Evolutionary conservation across 2,329 filamentous ascomycete species (phyloP), one percentile per base, ranked within the genome.

Genomic region (Parastagonospora nodorum): DNA sequence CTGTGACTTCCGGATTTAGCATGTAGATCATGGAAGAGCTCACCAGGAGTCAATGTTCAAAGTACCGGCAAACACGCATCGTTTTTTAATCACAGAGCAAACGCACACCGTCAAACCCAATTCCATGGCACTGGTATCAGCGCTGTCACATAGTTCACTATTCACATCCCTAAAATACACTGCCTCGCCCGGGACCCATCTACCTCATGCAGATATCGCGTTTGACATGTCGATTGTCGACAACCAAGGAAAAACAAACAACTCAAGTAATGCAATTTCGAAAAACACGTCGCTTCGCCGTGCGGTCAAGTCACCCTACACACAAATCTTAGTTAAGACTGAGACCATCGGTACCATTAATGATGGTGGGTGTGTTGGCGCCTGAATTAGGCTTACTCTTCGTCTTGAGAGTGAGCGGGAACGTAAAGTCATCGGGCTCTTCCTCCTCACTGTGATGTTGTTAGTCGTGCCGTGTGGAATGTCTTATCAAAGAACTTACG

Each of bases 391-490:
- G 61, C 32, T 63, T 57, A 61, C 68, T 73, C 75, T 79, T 80
- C 37, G 72, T 71, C 74, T 78, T 79, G 51, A 90, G 79, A 4
- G 86, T 89, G 43, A 90, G 80, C 33, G 87, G 87, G 77, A 88
- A 89, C 31, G 84, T 82, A 68, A 88, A 88, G 61, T 89, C 87
- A 66, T 90, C 93, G 0, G 88, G 85, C 63, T 97, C 94, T 79
- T 97, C 94, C 73, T 97, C 92, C 76, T 91, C 95, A 66, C 53
- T 58, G 32, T 33, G 15, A 32, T 9, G 4, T 45, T 46, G 66
- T 78, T 65, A 77, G 74, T 41, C 37, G 12, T 11, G n/a, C 7
- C 4, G 43, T 10, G 6, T 32, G 4, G 28, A 11, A 19, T 10
- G 11, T 8, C 12, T 12, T 30, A 12, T 29, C n/a, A 16, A 5